phyloP scores from a whole-genome alignment of 2,329 filamentous ascomycete species.

The Rhinocladiella similis region DNA sequence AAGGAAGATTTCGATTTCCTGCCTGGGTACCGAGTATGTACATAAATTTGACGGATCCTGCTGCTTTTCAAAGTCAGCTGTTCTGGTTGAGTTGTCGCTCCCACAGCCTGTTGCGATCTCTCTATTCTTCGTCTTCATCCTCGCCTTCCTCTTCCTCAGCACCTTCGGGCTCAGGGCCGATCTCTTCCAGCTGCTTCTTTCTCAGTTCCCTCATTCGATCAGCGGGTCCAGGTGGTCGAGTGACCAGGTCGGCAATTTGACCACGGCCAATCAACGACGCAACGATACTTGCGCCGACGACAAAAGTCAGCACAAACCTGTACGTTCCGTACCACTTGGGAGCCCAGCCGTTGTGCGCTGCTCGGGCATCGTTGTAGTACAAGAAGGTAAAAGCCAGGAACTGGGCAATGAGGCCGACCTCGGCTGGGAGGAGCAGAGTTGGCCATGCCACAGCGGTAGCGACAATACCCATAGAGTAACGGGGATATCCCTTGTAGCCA shows the following conservation, averaged over 20 bases:
- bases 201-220: slow-evolving; percentile 53
- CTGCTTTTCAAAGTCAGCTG: slow-evolving; percentile 10
- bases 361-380: slow-evolving; percentile 80
- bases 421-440: slow-evolving; percentile 77
- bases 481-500: slow-evolving; percentile 68
- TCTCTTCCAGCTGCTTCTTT: slow-evolving; percentile 46
- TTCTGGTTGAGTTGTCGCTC: neutral
- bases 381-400: slow-evolving; percentile 82
- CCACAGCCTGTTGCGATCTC: neutral
- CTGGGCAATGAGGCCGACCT: slow-evolving; percentile 82
- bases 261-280: slow-evolving; percentile 79
- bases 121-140: slow-evolving; percentile 29
- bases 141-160: slow-evolving; percentile 29
- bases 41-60: slow-evolving; percentile 12
- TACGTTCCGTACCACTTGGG: slow-evolving; percentile 86
- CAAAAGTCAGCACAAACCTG: slow-evolving; percentile 86
- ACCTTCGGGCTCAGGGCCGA: slow-evolving; percentile 44
- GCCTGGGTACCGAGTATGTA: slow-evolving; percentile 15
- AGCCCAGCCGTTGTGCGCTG: slow-evolving; percentile 72
- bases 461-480: slow-evolving; percentile 80
- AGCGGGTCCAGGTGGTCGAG: slow-evolving; percentile 43
- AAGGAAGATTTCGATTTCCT: slow-evolving; percentile 13
- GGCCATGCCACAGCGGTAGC: slow-evolving; percentile 86
- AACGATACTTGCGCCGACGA: slow-evolving; percentile 81
- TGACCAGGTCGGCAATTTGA: slow-evolving; percentile 65